Evolutionary conservation across 768 basidiomycete genomes (phyloP).

Genomic region (Lentinula raphanica): DNA sequence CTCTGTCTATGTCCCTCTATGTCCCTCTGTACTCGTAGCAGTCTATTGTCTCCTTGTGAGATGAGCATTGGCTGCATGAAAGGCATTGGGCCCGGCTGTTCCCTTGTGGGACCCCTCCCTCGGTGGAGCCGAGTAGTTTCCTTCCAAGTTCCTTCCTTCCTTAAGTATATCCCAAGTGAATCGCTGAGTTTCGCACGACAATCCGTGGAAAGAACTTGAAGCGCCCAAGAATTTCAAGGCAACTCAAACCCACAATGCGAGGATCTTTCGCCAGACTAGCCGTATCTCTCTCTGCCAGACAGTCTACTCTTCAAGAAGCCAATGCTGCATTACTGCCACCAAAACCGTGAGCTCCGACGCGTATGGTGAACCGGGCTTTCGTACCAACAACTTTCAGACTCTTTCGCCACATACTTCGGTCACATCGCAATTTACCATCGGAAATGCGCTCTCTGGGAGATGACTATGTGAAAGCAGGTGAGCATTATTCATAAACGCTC

Average conservation of each 20-base stretch:
- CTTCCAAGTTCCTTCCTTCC: no score
- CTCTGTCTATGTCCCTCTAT: no score
- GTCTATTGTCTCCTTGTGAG: no score
- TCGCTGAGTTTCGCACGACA: no score
- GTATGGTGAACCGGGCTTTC: not conserved
- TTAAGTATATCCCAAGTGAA: no score
- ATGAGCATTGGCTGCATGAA: no score
- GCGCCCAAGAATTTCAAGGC: not conserved
- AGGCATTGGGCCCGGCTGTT: no score
- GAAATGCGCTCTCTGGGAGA: conserved; percentile 88
- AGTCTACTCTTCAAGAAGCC: conserved; percentile 55
- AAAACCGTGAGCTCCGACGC: conserved; percentile 48
- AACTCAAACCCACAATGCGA: no score
- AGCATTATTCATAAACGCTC: not conserved
- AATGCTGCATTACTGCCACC: conserved; percentile 76
- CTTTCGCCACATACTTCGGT: conserved; percentile 75
- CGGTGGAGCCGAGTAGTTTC: no score
- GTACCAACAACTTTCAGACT: conserved; percentile 40
- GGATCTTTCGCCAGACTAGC: conserved; percentile 42
- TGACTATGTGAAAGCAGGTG: conserved; percentile 78
- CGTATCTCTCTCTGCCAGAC: conserved; percentile 49
- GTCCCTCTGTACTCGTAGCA: no score
- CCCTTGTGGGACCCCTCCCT: no score
- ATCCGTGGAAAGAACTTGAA: no score
- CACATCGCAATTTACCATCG: conserved; percentile 62